Evolutionary conservation across 768 basidiomycete species (phyloP).

Genomic region (Trametes villosa): DNA sequence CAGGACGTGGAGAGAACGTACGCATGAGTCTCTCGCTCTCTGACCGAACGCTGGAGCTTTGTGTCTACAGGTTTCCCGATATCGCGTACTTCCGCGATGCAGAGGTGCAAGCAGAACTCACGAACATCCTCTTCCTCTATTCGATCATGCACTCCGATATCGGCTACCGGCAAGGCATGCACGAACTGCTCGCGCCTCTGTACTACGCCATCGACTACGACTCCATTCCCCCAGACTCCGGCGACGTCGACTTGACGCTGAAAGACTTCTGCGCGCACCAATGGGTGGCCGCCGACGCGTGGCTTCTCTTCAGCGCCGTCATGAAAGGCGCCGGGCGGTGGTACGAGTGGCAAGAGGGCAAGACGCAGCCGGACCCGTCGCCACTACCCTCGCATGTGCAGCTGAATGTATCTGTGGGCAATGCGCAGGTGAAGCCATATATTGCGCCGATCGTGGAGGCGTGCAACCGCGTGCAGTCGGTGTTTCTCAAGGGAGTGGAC

Average conservation of each 20-base stretch:
- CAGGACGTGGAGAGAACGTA: constrained; percentile 97
- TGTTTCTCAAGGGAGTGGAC: constrained; percentile 75
- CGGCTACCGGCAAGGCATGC: constrained; percentile 99
- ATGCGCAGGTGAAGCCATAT: constrained; percentile 61
- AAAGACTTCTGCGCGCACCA: constrained; percentile 64
- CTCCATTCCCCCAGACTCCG: constrained; percentile 52
- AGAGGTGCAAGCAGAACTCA: constrained; percentile 77
- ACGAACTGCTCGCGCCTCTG: constrained; percentile 89
- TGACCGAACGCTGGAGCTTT: not conserved
- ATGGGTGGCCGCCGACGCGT: constrained; percentile 87
- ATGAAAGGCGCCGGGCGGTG: constrained; percentile 84
- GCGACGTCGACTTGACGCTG: constrained; percentile 43
- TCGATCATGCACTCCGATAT: constrained; percentile 77
- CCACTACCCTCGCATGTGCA: constrained; percentile 51
- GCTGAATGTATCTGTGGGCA: constrained; percentile 48
- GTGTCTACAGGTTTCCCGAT: constrained; percentile 86
- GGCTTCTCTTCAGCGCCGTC: constrained; percentile 75
- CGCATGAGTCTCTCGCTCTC: constrained; percentile 35
- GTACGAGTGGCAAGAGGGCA: constrained; percentile 54
- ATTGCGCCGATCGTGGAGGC: constrained; percentile 84
- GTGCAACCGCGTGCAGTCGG: constrained; percentile 80
- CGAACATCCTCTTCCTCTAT: constrained; percentile 87
- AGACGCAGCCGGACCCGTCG: constrained; percentile 29
- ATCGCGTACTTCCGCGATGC: constrained; percentile 84
- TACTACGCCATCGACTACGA: constrained; percentile 87